Base-by-base conservation (phyloP, 306 rosid genomes). In the Dryas octopetala region DNA sequence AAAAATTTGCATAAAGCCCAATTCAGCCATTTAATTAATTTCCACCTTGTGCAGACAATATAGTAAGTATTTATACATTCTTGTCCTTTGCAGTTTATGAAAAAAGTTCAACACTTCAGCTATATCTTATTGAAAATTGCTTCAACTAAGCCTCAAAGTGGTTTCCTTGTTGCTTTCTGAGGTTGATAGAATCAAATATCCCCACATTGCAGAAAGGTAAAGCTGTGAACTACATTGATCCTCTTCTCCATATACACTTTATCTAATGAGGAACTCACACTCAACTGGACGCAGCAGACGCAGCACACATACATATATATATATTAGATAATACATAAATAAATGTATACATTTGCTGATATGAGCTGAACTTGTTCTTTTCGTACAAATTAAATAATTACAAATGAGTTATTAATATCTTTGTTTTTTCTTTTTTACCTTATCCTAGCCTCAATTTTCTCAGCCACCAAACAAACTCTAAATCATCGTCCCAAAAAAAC, bases 241-340 rank as follows among this genome's bases (percentile, higher is more conserved):
- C 61, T 44, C 75, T 74, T 74, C 78, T 61, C 72, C 71, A 53
- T n/a, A 52, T 54, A 64, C 62, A 64, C 66, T 59, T 55, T 4
- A 44, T 64, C 7, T 52, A 28, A 51, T 0, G 60, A 45, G 41
- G 14, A n/a, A 48, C 40, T 15, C 68, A 66, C 76, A 76, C 70
- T 71, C 57, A 77, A 80, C 64, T 70, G 17, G 26, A 10, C 26
- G 38, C 38, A 7, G 2, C 46, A 62, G 41, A 26, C 64, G 4
- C 59, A 53, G 2, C 38, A 9, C 26, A 10, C 23, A 9, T 19
- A 14, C 32, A 5, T 55, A 0, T 55, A 0, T 55, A 0, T 57
- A 57, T 57, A 62, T 41, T 32, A 23, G 23, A 32, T 32, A 32
- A 15, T n/a, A 17, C 9, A 6, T 15, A 7, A 7, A 62, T 63